These are phyloP conservation scores for Sclerotinia borealis DNA, from an alignment of 2,329 filamentous ascomycete species.

Conservation along the genomic window DNA sequence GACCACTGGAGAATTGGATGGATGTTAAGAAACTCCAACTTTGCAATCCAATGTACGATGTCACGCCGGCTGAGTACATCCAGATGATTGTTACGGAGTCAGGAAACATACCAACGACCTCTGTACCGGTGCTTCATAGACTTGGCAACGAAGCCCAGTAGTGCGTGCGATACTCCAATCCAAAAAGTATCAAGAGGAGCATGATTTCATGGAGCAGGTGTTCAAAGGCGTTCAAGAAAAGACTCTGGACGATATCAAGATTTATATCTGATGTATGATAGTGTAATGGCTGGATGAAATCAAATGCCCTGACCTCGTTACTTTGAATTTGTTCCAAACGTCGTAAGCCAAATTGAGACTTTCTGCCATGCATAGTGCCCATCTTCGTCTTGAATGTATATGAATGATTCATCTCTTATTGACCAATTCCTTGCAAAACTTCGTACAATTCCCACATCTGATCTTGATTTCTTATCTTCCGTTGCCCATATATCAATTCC, in stretches of 20 bases:
- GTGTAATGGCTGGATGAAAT: slow-evolving; percentile 11
- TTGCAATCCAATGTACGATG: slow-evolving; percentile 80
- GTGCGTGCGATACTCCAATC: not conserved
- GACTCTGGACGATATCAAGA: not conserved
- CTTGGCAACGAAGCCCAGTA: slow-evolving; percentile 40
- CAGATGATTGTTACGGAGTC: slow-evolving; percentile 88
- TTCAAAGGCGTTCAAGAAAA: not conserved
- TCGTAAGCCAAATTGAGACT: not conserved
- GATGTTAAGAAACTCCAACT: slow-evolving; percentile 56
- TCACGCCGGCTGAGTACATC: slow-evolving; percentile 81
- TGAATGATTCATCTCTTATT: not conserved
- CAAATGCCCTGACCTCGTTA: not conserved
- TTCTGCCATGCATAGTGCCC: not conserved
- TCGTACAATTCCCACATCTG: not conserved
- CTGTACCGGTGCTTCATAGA: slow-evolving; percentile 69
- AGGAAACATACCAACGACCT: slow-evolving; percentile 77
- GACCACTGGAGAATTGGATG: slow-evolving; percentile 45
- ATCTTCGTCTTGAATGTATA: not conserved
- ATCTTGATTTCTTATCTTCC: not conserved
- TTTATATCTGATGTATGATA: slow-evolving; percentile 17
- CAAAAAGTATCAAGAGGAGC: not conserved
- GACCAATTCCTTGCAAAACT: not conserved
- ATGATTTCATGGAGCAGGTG: not conserved
- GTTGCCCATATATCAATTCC: not conserved
- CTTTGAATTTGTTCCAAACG: not conserved